Evolutionary conservation across 208 protist species (phyloP).

Genomic region (Vickermania spadyakhi): DNA sequence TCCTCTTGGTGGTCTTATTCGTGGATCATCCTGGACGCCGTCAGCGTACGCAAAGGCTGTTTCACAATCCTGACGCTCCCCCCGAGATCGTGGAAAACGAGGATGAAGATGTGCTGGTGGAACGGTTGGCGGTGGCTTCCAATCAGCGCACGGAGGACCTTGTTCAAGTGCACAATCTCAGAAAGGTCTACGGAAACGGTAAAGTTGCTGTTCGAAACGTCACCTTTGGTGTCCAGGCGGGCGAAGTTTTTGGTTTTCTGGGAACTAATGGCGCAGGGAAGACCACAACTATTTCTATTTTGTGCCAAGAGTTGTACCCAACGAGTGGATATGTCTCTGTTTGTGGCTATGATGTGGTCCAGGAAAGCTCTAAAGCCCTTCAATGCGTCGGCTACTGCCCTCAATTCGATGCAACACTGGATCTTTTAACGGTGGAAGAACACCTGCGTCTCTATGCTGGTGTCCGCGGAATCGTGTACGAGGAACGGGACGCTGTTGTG

Average conservation of each 20-base stretch:
- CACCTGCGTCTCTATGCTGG: conserved; percentile 58
- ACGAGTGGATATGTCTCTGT: conserved; percentile 42
- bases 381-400: conserved; percentile 91
- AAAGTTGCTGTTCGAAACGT: conserved; percentile 64
- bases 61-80: conserved; percentile 22
- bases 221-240: conserved; percentile 49
- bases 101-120: conserved; percentile 28
- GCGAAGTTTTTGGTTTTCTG: conserved; percentile 81
- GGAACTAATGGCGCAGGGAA: conserved; percentile 87
- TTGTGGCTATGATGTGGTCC: conserved; percentile 39
- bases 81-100: conserved; percentile 20
- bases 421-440: conserved; percentile 89
- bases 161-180: conserved; percentile 38
- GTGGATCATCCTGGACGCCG: conserved; percentile 47
- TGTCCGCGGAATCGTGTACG: conserved; percentile 40
- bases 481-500: conserved; percentile 13
- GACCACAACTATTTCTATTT: conserved; percentile 75
- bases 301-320: conserved; percentile 58
- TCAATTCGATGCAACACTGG: conserved; percentile 92
- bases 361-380: conserved; percentile 28
- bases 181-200: conserved; percentile 56
- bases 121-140: conserved; percentile 15
- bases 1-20: conserved; percentile 36
- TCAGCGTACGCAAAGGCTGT: conserved; percentile 16
- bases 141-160: conserved; percentile 18